Evolutionary conservation across 2,329 filamentous ascomycete genomes (phyloP), one percentile per base, ranked within the genome.

Genomic region (Xylaria sp.): DNA sequence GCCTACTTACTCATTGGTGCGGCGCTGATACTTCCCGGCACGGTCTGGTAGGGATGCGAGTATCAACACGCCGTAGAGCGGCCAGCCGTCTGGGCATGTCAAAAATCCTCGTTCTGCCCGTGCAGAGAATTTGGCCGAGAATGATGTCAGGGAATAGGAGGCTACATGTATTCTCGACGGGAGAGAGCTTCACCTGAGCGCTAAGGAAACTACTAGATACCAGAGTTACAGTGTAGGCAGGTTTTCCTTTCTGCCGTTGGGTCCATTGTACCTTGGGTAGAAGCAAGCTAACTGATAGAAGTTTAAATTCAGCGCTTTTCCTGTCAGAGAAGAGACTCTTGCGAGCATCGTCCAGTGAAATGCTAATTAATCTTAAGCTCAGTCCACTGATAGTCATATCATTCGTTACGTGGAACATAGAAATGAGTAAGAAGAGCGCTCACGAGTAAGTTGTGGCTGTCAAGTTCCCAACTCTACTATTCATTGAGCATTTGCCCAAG

Each of bases 61-160:
- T 48, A 37, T 46, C 48, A 34, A 46, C 37, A 25, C 25, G 44
- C 50, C 15, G 32, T 44, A 20, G 18, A 46, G 39, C 34, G 46
- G 62, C 56, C 56, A 51, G 10, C 10, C 10, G 39, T 56, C 39
- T 41, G 39, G 41, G 12, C 34, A 39, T 37, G 50, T 28, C n/a
- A 2, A 32, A 32, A 32, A 28, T 28, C 50, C 18, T 10, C 55
- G 50, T 51, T 20, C 25, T 15, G 34, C 37, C 37, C 10, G 34
- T 54, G 44, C 44, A 50, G 15, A 54, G 12, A 60, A 28, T 28
- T 32, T 18, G 37, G 23, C 54, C n/a, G 18, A 8, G 20, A 28
- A 60, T 70, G 68, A 70, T 67, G 64, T 70, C 64, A 70, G 63
- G 41, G 46, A 28, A 34, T 18, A 56, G 52, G 23, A 55, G 46